Evolutionary conservation across 2,329 filamentous ascomycete genomes (phyloP).

Genomic region (Keithomyces neogunnii): DNA sequence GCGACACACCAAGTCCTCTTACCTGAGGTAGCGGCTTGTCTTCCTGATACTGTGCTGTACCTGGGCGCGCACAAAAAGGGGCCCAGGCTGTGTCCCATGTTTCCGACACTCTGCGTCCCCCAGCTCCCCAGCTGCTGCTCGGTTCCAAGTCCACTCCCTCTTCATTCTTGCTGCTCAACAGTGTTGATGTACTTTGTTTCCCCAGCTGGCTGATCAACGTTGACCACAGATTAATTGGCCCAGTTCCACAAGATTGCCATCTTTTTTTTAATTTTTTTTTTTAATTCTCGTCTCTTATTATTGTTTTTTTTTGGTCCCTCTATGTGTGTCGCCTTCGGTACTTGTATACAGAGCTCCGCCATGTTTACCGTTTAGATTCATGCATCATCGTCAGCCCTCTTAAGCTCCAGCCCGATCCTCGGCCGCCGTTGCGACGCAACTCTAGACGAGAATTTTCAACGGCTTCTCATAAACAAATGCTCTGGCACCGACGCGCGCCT

Average conservation of each 20-base stretch:
- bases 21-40: slow-evolving; percentile 23
- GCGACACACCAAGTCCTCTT: slow-evolving; percentile 25
- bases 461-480: no score
- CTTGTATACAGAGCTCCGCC: no score
- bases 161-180: slow-evolving; percentile 13
- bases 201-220: not conserved
- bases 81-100: not conserved
- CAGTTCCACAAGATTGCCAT: not conserved
- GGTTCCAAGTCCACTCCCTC: slow-evolving; percentile 19
- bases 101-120: slow-evolving; percentile 16
- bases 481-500: no score
- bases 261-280: no score
- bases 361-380: no score
- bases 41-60: slow-evolving; percentile 31
- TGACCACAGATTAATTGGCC: not conserved
- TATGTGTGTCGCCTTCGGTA: no score
- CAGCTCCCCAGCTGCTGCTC: slow-evolving; percentile 15
- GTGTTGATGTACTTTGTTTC: not conserved
- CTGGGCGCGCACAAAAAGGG: slow-evolving; percentile 9
- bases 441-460: no score
- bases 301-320: no score
- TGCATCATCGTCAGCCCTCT: no score
- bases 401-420: no score
- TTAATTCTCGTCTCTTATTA: no score
- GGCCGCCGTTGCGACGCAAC: no score